phyloP scores from a whole-genome alignment of 805 yeast species.

The Metschnikowia matae region DNA sequence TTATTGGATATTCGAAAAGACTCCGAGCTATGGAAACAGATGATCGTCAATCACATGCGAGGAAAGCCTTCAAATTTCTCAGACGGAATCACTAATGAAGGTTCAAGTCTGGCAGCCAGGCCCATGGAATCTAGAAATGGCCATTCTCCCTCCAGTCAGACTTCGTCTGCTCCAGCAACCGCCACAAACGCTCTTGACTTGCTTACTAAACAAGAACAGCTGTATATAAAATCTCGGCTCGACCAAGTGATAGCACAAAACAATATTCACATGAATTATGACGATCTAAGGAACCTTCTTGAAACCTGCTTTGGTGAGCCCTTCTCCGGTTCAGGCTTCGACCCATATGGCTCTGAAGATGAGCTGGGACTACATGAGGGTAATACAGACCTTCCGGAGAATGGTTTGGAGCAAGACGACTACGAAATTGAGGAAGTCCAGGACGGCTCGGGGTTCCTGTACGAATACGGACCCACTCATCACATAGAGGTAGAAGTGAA shows the following conservation, averaged over 20 bases:
- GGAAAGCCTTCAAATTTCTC: background rate
- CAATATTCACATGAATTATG: conserved; percentile 6
- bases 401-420: conserved; percentile 25
- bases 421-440: conserved; percentile 36
- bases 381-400: conserved; percentile 21
- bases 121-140: background rate
- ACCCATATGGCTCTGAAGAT: conserved; percentile 33
- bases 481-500: conserved; percentile 42
- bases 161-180: background rate
- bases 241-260: conserved; percentile 9
- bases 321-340: conserved; percentile 9
- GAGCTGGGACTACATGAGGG: conserved; percentile 39
- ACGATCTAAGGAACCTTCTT: conserved; percentile 11
- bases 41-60: conserved; percentile 5
- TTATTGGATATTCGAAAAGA: conserved; percentile 23
- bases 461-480: conserved; percentile 31
- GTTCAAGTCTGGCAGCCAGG: background rate
- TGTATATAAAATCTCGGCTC: conserved; percentile 8
- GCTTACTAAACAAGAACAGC: conserved; percentile 9
- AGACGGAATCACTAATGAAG: background rate
- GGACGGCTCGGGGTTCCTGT: conserved; percentile 25
- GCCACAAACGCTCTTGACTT: background rate
- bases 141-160: background rate
- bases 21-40: conserved; percentile 38
- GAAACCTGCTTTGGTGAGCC: conserved; percentile 8